Conservation (phyloP, 139 green algal genomes). For the Tetradesmus obliquus region DNA sequence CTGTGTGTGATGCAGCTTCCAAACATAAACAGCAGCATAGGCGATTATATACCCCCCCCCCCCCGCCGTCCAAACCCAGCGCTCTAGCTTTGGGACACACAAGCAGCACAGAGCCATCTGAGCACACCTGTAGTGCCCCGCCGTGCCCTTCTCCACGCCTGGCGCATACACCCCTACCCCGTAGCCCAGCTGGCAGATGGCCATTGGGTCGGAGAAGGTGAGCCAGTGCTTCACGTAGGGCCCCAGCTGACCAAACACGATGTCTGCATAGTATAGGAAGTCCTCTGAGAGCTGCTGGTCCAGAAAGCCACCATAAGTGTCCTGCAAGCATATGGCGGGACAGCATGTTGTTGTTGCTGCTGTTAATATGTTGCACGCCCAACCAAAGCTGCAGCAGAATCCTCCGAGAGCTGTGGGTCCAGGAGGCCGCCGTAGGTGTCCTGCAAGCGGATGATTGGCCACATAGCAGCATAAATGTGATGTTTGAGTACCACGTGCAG, state of each 20-base stretch:
- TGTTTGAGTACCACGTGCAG: too few species aligned
- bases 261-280: conserved; percentile 55
- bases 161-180: conserved; percentile 45
- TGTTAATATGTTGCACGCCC: too few species aligned
- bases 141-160: conserved; percentile 17
- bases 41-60: too few species aligned
- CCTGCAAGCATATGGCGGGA: conserved; percentile 42
- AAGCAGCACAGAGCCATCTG: too few species aligned
- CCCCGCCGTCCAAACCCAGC: too few species aligned
- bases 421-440: conserved; percentile 62
- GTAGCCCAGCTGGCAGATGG: conserved; percentile 53
- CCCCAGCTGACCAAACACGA: conserved; percentile 56
- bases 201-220: conserved; percentile 61
- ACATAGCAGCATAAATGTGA: too few species aligned
- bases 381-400: conserved; percentile 21
- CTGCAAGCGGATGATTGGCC: conserved; percentile 36
- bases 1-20: too few species aligned
- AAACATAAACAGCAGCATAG: too few species aligned
- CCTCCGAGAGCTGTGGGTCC: conserved; percentile 43
- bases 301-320: conserved; percentile 62
- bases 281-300: conserved; percentile 48
- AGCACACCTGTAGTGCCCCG: conserved; percentile 39
- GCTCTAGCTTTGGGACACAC: too few species aligned
- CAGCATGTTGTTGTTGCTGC: not conserved
- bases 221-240: conserved; percentile 62